A percentile compares a stretch with the other conserved stretches of the same genome.
phyloP scores from a whole-genome alignment of 208 protist species.

The Acanthamoeba triangularis region DNA sequence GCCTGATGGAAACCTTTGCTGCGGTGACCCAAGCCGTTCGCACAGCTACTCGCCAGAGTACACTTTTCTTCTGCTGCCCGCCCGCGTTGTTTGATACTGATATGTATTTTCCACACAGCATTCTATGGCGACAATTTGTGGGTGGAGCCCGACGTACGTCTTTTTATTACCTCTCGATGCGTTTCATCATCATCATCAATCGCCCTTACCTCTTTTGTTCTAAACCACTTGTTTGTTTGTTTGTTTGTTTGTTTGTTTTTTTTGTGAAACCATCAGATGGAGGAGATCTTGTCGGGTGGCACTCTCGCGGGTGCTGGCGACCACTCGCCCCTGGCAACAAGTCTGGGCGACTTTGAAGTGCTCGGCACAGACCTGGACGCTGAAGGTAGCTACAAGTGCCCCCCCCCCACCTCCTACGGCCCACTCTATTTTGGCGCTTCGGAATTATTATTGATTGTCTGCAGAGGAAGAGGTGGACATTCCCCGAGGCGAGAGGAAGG shows the following conservation, averaged over 20 bases:
- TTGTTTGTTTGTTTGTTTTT: background rate
- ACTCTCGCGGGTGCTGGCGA: background rate
- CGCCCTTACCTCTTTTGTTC: too few species aligned
- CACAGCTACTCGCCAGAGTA: conserved; percentile 21
- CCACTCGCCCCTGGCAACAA: conserved; percentile 7
- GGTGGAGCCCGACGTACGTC: background rate
- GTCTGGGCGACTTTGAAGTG: conserved; percentile 61
- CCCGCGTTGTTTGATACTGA: too few species aligned
- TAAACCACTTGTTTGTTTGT: too few species aligned
- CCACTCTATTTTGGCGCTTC: too few species aligned
- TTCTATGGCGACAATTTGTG: conserved; percentile 43
- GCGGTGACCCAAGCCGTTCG: conserved; percentile 12
- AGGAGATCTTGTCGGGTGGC: background rate
- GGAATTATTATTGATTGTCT: too few species aligned
- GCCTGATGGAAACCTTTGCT: conserved; percentile 22
- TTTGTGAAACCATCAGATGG: background rate
- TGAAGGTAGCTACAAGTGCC: background rate
- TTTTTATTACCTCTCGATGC: background rate
- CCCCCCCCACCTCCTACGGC: too few species aligned
- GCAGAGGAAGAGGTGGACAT: conserved; percentile 36
- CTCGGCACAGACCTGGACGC: background rate
- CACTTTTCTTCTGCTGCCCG: background rate
- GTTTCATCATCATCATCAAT: too few species aligned
- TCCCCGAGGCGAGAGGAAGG: background rate
- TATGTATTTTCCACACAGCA: background rate